Conservation (phyloP, 2,329 filamentous ascomycete species). For the Stemphylium lycopersici region DNA sequence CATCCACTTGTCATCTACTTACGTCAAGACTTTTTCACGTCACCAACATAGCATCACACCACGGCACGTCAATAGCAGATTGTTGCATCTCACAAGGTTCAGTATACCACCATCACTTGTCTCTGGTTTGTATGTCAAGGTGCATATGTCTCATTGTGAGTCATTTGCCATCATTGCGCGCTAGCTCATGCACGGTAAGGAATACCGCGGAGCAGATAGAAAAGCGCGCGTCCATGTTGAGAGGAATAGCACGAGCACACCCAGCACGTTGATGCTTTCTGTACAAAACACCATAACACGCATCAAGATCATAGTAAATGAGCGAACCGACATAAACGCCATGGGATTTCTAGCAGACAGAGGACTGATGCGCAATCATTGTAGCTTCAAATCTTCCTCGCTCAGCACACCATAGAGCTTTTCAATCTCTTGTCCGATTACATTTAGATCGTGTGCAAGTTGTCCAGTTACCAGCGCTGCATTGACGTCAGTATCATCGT, state of each 20-base stretch:
- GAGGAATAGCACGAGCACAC: no score
- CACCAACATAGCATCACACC: not conserved
- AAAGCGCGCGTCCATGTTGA: no score
- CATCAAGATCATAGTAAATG: not conserved
- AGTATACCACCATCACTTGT: not conserved
- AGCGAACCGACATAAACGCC: not conserved
- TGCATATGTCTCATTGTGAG: not conserved
- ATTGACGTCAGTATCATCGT: slow-evolving; percentile 12
- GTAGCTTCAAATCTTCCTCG: slow-evolving; percentile 65
- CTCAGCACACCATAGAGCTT: slow-evolving; percentile 66
- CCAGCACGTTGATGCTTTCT: no score
- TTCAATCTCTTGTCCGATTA: slow-evolving; percentile 62
- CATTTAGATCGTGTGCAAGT: slow-evolving; percentile 61
- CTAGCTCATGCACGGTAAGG: not conserved
- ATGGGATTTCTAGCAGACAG: not conserved
- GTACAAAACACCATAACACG: no score
- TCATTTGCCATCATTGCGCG: not conserved
- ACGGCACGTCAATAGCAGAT: not conserved
- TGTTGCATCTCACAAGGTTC: not conserved
- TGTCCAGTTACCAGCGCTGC: slow-evolving; percentile 67
- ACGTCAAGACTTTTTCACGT: not conserved
- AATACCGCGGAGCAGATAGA: no score
- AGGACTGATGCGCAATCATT: slow-evolving; percentile 23
- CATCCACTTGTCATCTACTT: not conserved
- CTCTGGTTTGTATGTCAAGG: not conserved